Evolutionary conservation across 176 grass and related monocot species (phyloP).

Genomic region (Carex scoparia): DNA sequence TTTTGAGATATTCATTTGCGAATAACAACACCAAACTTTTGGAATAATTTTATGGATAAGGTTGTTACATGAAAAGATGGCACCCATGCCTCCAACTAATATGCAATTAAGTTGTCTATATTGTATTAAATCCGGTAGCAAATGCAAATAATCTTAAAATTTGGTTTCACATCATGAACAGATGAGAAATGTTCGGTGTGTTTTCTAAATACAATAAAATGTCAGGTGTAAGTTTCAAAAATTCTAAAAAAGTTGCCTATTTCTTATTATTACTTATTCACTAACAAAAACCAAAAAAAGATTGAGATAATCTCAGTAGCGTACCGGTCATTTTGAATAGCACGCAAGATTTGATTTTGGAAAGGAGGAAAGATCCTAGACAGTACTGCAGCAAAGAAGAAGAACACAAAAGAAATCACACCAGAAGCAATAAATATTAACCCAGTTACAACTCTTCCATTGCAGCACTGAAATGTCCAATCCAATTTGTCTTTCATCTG

Average conservation of each 20-base stretch:
- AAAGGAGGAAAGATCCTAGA: slow-evolving; percentile 25
- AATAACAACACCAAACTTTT: background rate
- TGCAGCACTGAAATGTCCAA: background rate
- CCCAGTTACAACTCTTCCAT: background rate
- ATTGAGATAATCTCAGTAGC: background rate
- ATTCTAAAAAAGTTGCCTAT: background rate
- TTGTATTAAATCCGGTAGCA: background rate
- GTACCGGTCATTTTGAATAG: slow-evolving; percentile 23
- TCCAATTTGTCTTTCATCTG: background rate
- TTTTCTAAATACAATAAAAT: background rate
- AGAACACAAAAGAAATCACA: slow-evolving; percentile 16
- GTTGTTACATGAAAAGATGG: background rate
- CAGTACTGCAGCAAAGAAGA: slow-evolving; percentile 24
- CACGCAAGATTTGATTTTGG: slow-evolving; percentile 10
- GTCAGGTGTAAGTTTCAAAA: background rate
- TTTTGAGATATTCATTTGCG: background rate
- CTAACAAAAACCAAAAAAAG: background rate
- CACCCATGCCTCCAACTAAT: background rate
- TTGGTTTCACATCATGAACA: background rate
- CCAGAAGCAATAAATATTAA: slow-evolving; percentile 9
- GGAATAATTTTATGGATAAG: background rate
- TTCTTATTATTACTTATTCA: background rate
- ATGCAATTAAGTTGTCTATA: background rate
- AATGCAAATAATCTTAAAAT: background rate
- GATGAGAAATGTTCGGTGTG: background rate